phyloP scores from a whole-genome alignment of 2,329 filamentous ascomycete species.

The Colletotrichum sp. region DNA sequence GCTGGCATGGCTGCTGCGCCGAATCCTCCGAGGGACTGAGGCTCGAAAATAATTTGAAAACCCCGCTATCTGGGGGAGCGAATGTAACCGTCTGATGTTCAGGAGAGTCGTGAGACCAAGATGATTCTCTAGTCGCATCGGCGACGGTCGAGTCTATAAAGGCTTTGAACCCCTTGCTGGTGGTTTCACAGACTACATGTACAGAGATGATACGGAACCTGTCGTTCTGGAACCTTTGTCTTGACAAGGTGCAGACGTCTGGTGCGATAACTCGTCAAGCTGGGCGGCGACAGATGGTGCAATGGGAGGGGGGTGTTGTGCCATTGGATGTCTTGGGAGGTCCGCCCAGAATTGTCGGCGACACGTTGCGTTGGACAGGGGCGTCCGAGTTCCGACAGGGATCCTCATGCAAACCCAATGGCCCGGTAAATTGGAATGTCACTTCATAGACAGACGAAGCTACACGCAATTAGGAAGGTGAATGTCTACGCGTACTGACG shows the following conservation, averaged over 20 bases:
- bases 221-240: not conserved
- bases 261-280: not conserved
- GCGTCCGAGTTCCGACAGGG: not conserved
- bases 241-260: not conserved
- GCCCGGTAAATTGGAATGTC: not conserved
- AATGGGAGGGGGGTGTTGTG: not conserved
- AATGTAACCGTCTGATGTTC: not conserved
- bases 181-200: not conserved
- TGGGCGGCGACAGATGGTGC: not conserved
- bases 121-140: not conserved
- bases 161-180: not conserved
- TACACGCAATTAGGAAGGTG: conserved; percentile 1
- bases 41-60: not conserved
- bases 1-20: not conserved
- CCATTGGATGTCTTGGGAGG: not conserved
- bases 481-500: not conserved
- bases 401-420: not conserved
- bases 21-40: not conserved
- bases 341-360: not conserved
- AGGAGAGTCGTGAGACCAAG: not conserved
- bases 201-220: not conserved
- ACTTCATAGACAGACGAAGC: not conserved
- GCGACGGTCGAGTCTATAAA: not conserved
- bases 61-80: not conserved
- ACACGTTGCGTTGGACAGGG: not conserved